Conservation (phyloP, 805 yeast species). For the Lipomyces spencermartinsiae region DNA sequence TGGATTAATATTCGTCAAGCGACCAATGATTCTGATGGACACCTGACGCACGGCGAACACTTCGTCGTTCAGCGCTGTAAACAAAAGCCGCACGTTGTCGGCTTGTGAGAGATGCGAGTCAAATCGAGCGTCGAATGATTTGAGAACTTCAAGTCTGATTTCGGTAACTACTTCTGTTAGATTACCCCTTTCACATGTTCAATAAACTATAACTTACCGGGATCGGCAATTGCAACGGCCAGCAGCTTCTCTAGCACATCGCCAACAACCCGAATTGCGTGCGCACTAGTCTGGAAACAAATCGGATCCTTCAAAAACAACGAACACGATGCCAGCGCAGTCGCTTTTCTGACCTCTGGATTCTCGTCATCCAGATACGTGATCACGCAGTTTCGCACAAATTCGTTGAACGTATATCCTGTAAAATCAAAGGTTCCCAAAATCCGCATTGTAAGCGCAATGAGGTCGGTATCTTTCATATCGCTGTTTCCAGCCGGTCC, state of each 20-base stretch:
- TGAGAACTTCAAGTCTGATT: slow-evolving; percentile 78
- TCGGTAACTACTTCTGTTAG: slow-evolving; percentile 58
- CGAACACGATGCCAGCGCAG: slow-evolving; percentile 82
- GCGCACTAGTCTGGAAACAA: slow-evolving; percentile 79
- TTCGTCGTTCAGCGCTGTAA: slow-evolving; percentile 92
- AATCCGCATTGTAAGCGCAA: slow-evolving; percentile 81
- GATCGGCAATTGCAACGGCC: slow-evolving; percentile 86
- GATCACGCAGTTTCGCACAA: slow-evolving; percentile 84
- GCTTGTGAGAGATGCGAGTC: slow-evolving; percentile 96
- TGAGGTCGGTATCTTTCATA: slow-evolving; percentile 55
- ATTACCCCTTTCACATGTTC: too few species aligned
- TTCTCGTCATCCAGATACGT: slow-evolving; percentile 81
- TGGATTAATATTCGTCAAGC: slow-evolving; percentile 85
- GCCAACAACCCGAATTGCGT: slow-evolving; percentile 81
- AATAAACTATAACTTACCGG: slow-evolving; percentile 45
- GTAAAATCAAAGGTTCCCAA: slow-evolving; percentile 75
- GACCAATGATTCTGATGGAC: slow-evolving; percentile 79
- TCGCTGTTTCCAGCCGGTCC: slow-evolving; percentile 57
- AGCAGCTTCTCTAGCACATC: slow-evolving; percentile 82
- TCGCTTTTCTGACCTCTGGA: slow-evolving; percentile 78
- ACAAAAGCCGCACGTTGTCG: slow-evolving; percentile 80
- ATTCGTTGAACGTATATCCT: slow-evolving; percentile 79
- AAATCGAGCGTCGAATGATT: slow-evolving; percentile 72
- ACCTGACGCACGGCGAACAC: slow-evolving; percentile 79
- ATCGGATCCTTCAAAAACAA: slow-evolving; percentile 80